A percentile compares a stretch with the other conserved stretches of the same genome.
Evolutionary conservation across 768 basidiomycete genomes (phyloP).

Genomic region (Tricholoma sp.): DNA sequence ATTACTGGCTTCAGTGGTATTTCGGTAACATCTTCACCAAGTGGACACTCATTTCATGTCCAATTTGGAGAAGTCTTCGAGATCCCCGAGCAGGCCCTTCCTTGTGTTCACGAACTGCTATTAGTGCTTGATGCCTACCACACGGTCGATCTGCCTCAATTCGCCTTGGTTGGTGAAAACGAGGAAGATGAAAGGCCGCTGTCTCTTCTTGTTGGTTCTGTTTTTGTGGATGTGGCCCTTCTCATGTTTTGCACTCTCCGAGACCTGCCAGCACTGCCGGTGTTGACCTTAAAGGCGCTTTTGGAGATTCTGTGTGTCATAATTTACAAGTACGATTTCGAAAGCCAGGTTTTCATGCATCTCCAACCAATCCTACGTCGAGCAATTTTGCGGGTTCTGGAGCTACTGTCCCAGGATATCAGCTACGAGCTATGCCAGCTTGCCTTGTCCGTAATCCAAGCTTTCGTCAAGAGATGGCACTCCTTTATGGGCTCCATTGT

Average conservation of each 20-base stretch:
- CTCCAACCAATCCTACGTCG: constrained; percentile 48
- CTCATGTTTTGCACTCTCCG: constrained; percentile 42
- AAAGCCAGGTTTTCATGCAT: constrained; percentile 44
- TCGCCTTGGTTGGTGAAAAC: constrained; percentile 33
- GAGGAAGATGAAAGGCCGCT: constrained; percentile 38
- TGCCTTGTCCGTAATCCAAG: constrained; percentile 54
- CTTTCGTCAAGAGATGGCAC: constrained; percentile 59
- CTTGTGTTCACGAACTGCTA: constrained; percentile 57
- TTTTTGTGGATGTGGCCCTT: constrained; percentile 59
- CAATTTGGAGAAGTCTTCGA: constrained; percentile 43
- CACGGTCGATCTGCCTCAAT: constrained; percentile 40
- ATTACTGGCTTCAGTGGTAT: constrained; percentile 55
- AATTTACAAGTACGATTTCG: constrained; percentile 73
- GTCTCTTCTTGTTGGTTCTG: constrained; percentile 51
- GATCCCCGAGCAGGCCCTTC: constrained; percentile 38
- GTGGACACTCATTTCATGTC: constrained; percentile 48
- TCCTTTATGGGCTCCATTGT: constrained; percentile 47
- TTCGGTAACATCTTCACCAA: constrained; percentile 37
- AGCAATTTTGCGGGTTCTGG: constrained; percentile 48
- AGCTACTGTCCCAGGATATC: constrained; percentile 45
- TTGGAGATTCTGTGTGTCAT: constrained; percentile 62
- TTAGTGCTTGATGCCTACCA: constrained; percentile 57
- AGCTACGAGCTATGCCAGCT: constrained; percentile 68
- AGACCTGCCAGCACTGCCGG: constrained; percentile 44
- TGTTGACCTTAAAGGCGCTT: constrained; percentile 52